These are phyloP conservation scores for Isabelozyma pseudorhagii DNA, from an alignment of 805 yeast genomes.

Conservation along the genomic window DNA sequence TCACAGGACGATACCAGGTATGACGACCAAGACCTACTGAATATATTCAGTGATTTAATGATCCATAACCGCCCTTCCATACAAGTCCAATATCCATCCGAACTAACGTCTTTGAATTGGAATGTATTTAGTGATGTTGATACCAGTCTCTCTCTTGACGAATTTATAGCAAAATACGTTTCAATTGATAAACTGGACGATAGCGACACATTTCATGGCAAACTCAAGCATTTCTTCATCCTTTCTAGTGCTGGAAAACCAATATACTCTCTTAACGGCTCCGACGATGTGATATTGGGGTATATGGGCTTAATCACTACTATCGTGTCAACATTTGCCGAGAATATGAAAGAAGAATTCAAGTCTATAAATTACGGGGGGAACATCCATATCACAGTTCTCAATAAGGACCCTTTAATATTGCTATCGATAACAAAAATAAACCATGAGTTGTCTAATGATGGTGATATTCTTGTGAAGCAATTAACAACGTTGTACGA, in stretches of 20 bases:
- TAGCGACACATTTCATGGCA: constrained; percentile 19
- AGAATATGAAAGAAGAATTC: constrained; percentile 34
- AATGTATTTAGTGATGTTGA: constrained; percentile 9
- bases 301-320: constrained; percentile 83
- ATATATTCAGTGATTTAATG: constrained; percentile 19
- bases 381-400: constrained; percentile 51
- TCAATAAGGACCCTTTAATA: constrained; percentile 65
- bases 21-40: constrained; percentile 21
- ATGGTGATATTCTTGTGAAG: constrained; percentile 17
- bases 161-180: constrained; percentile 14
- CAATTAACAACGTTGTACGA: constrained; percentile 75
- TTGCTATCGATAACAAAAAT: constrained; percentile 65
- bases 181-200: constrained; percentile 11
- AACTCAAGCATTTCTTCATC: constrained; percentile 70
- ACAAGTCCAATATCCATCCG: neutral
- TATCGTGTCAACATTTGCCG: constrained; percentile 65
- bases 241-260: constrained; percentile 88
- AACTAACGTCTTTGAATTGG: constrained; percentile 7
- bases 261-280: constrained; percentile 73
- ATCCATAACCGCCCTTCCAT: constrained; percentile 2
- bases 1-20: constrained; percentile 3
- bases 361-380: constrained; percentile 51
- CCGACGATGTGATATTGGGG: constrained; percentile 62
- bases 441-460: constrained; percentile 45
- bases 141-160: constrained; percentile 2